Base-by-base conservation (phyloP, 208 protist species). In the Lotmaria passim region DNA sequence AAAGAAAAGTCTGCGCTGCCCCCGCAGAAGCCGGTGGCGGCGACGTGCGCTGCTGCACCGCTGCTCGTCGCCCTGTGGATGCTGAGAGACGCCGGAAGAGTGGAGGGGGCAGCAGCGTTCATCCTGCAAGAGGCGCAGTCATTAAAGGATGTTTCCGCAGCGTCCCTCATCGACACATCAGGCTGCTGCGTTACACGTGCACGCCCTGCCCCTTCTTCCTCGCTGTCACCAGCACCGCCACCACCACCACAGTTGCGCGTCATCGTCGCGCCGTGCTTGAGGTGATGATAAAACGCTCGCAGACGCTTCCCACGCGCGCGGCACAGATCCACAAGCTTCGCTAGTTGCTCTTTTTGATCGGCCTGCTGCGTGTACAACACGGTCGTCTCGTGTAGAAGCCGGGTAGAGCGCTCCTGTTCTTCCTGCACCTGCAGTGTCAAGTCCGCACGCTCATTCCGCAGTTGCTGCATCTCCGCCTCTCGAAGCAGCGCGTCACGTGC, bases 371-470 rank as follows among this genome's bases (percentile, higher is more conserved):
- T 69, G 75, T 82, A 62, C 26, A 90, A 73, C 0, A 86, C 83
- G 0, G 81, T 80, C 56, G 78, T 90, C 67, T 93, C 88, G 60
- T 93, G 70, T 43, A 89, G 70, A 17, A 93, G 75, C 1, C 88
- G 83, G n/a, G 63, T 80, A 7, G 71, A 61, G 44, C 79, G 67
- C 78, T 92, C 89, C 6, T 79, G 81, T 56, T 88, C 82, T 63
- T 93, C 84, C 66, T 90, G 86, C n/a, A 92, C 69, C 62, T 83
- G 71, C 36, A 89, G 59, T 2, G 73, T 71, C 14, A 63, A 66
- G 33, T 82, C 72, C 6, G 83, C 66, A 7, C 81, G 47, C 28
- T 83, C 77, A 64, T 86, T 70, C 10, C 68, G 78, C 12, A 86
- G 77, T 21, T 61, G 19, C 26, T 82, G 74, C 59, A 85, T 68